phyloP scores from a whole-genome alignment of 345 rosid genomes.

The Noccaea caerulescens region DNA sequence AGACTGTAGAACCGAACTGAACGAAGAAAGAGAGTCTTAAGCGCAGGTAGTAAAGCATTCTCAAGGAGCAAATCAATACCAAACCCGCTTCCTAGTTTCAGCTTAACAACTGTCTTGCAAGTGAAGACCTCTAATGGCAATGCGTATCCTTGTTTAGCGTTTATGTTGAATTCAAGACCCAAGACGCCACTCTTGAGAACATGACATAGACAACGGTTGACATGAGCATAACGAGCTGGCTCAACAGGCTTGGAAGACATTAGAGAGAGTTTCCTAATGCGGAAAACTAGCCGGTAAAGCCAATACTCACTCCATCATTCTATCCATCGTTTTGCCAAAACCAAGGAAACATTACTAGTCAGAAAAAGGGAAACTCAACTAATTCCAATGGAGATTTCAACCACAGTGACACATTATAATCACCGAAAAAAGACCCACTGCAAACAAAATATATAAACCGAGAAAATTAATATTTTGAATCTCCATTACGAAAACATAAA shows the following conservation, averaged over 20 bases:
- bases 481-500: no score
- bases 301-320: background rate
- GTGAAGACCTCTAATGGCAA: background rate
- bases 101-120: background rate
- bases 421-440: no score
- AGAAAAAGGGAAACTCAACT: no score
- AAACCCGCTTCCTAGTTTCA: background rate
- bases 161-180: background rate
- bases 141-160: background rate
- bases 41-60: background rate
- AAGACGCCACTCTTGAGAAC: background rate
- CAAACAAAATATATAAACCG: no score
- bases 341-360: no score
- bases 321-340: no score
- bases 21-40: background rate
- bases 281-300: background rate
- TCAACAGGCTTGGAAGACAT: no score
- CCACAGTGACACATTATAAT: no score
- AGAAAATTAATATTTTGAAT: no score
- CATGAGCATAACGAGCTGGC: background rate
- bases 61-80: background rate
- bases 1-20: no score
- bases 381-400: no score
- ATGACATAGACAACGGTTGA: background rate
- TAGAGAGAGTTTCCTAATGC: background rate